Evolutionary conservation across 2,329 filamentous ascomycete genomes (phyloP), one percentile per base, ranked within the genome.

Genomic region (Bipolaris sorokiniana): DNA sequence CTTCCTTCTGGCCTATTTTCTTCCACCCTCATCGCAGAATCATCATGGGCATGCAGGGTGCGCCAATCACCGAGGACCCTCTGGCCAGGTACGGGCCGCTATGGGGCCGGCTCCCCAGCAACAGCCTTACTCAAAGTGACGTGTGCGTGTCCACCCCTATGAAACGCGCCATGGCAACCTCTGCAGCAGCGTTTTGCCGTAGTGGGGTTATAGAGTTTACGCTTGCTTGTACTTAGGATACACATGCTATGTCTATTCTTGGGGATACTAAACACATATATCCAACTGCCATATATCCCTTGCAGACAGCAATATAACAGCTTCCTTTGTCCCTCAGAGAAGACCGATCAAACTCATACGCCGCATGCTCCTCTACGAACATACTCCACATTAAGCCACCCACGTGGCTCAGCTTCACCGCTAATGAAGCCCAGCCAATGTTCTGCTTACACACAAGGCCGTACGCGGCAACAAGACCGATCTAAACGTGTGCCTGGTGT

Each of bases 91-190:
- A 54, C 47, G 42, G 52, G 56, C 56, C 37, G 53, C 54, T 13
- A 59, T 59, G 53, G 56, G 56, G 56, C 56, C 33, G 46, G 22
- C 49, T 48, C 48, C 52, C 52, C 31, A 34, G 52, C 56, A 59
- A 59, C 52, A 48, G 56, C 48, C 52, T 40, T 52, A 56, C 33
- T 33, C 33, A 7, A 48, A 48, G 37, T 59, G 52, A 59, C 56
- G 56, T 59, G 56, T 38, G 56, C 48, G 20, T 48, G 45, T 48
- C 49, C 47, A 54, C 45, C 16, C 28, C 16, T 13, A 45, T 40
- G 53, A 57, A 52, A 52, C 48, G 52, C 48, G 42, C 47, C 42
- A 58, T 53, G 5, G 16, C 18, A 28, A 23, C 48, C 31, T 16
- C 5, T 42, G 28, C 46, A 34, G 16, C 45, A 26, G 33, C 37